Evolutionary conservation across 2,329 filamentous ascomycete genomes (phyloP).

Genomic region (Akanthomyces lecanii): DNA sequence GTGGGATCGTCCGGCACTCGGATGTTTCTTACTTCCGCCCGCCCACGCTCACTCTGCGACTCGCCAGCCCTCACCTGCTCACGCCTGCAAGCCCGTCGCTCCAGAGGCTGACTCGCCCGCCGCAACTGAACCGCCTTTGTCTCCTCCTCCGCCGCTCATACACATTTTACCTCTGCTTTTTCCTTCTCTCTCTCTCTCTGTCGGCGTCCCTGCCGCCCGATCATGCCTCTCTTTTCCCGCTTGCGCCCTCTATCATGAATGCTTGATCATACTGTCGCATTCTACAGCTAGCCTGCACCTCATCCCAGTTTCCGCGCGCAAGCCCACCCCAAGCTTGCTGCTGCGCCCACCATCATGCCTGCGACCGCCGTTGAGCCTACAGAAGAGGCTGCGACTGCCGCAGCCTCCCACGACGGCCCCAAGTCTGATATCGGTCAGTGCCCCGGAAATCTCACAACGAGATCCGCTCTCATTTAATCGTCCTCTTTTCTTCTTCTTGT

Average conservation of each 20-base stretch:
- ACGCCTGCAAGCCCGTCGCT: constrained; percentile 5
- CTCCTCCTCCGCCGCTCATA: background rate
- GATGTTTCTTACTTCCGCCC: constrained; percentile 7
- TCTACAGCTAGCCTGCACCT: background rate
- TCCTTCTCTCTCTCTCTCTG: background rate
- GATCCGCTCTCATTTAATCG: constrained; percentile 7
- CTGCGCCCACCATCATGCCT: constrained; percentile 16
- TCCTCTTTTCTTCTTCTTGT: background rate
- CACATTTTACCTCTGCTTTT: background rate
- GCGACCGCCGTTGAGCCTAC: constrained; percentile 17
- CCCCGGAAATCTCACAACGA: constrained; percentile 7
- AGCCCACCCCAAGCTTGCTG: constrained; percentile 3
- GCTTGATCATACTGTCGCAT: background rate
- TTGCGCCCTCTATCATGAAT: constrained; percentile 4
- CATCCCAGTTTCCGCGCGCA: background rate
- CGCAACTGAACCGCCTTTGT: background rate
- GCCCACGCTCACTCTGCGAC: background rate
- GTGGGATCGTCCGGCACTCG: constrained; percentile 13
- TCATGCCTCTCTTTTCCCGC: constrained; percentile 2
- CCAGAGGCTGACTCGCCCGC: constrained; percentile 16
- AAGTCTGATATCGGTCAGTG: constrained; percentile 19
- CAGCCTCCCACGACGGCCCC: constrained; percentile 16
- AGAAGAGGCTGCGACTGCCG: constrained; percentile 14
- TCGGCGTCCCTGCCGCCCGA: constrained; percentile 1
- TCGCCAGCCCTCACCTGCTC: background rate